These are phyloP conservation scores for Hortiboletus flavorubellus DNA, from an alignment of 768 basidiomycete genomes.

Conservation along the genomic window DNA sequence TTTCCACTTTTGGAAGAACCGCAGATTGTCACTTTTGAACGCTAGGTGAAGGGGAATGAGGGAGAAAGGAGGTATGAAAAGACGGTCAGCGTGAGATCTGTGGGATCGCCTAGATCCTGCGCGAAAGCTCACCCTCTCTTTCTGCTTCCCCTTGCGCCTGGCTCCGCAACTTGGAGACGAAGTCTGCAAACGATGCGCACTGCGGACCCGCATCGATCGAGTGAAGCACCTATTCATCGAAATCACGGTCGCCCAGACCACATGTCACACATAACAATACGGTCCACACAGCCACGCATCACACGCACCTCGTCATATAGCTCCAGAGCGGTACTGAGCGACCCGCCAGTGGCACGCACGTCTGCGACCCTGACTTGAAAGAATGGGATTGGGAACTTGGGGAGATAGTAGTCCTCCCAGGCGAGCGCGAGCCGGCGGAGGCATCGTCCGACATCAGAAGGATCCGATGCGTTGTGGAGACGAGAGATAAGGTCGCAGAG, in stretches of 20 bases:
- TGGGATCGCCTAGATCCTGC: neutral
- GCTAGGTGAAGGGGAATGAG: slow-evolving; percentile 2
- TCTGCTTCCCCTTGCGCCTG: slow-evolving; percentile 25
- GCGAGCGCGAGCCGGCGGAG: slow-evolving; percentile 27
- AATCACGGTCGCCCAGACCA: neutral
- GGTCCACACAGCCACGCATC: neutral
- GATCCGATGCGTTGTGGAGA: slow-evolving; percentile 16
- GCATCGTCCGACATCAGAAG: slow-evolving; percentile 18
- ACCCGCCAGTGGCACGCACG: slow-evolving; percentile 30
- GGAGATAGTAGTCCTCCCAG: slow-evolving; percentile 33
- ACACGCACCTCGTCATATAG: slow-evolving; percentile 32
- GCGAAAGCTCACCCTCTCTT: slow-evolving; percentile 23
- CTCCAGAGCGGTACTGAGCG: slow-evolving; percentile 28
- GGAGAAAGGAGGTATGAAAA: neutral
- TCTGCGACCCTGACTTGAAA: slow-evolving; percentile 33
- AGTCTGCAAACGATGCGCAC: slow-evolving; percentile 18
- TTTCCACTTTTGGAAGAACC: slow-evolving; percentile 33
- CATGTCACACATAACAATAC: neutral
- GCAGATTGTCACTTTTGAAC: slow-evolving; percentile 19
- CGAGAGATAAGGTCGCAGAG: slow-evolving; percentile 17
- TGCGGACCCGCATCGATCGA: slow-evolving; percentile 18
- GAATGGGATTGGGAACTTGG: slow-evolving; percentile 30
- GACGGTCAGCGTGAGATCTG: neutral
- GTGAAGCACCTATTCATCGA: slow-evolving; percentile 19
- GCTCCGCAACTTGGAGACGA: slow-evolving; percentile 25